phyloP scores from a whole-genome alignment of 1,284 basidiomycete genomes.

The Trametes versicolor region DNA sequence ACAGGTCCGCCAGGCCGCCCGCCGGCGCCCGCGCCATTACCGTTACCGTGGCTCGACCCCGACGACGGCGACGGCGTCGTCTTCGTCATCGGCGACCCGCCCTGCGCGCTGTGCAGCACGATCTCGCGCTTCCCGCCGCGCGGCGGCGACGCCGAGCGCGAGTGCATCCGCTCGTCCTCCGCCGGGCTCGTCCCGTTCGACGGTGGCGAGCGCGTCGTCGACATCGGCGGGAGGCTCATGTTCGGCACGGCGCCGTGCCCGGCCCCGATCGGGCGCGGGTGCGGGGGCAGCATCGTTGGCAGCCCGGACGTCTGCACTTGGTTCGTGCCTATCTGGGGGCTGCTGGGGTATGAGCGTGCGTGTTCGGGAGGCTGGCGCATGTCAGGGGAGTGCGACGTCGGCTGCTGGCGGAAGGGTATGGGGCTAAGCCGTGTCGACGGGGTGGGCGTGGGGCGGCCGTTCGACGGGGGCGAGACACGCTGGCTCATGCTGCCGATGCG shows the following conservation, averaged over 20 bases:
- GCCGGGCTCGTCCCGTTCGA: slow-evolving; percentile 57
- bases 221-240: slow-evolving; percentile 68
- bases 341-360: slow-evolving; percentile 55
- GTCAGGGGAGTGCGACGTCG: slow-evolving; percentile 65
- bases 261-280: slow-evolving; percentile 73
- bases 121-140: slow-evolving; percentile 60
- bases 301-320: slow-evolving; percentile 38
- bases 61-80: slow-evolving; percentile 52
- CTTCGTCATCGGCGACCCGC: slow-evolving; percentile 39
- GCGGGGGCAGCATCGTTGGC: slow-evolving; percentile 69
- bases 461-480: slow-evolving; percentile 60
- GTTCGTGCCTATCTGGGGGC: slow-evolving; percentile 46
- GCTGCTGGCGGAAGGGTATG: slow-evolving; percentile 76
- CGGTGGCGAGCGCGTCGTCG: slow-evolving; percentile 70
- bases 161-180: slow-evolving; percentile 49
- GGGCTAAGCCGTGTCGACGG: slow-evolving; percentile 76
- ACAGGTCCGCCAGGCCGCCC: slow-evolving; percentile 25
- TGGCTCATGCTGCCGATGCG: slow-evolving; percentile 65
- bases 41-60: slow-evolving; percentile 39
- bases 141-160: slow-evolving; percentile 48
- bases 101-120: slow-evolving; percentile 57
- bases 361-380: slow-evolving; percentile 54
- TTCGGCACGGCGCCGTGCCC: slow-evolving; percentile 32
- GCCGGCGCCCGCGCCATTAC: slow-evolving; percentile 6
- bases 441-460: slow-evolving; percentile 51